Percentiles rank a stretch among this genome's conserved stretches.
Evolutionary conservation across 257 asterid species (phyloP).

Genomic region (Solanum etuberosum): DNA sequence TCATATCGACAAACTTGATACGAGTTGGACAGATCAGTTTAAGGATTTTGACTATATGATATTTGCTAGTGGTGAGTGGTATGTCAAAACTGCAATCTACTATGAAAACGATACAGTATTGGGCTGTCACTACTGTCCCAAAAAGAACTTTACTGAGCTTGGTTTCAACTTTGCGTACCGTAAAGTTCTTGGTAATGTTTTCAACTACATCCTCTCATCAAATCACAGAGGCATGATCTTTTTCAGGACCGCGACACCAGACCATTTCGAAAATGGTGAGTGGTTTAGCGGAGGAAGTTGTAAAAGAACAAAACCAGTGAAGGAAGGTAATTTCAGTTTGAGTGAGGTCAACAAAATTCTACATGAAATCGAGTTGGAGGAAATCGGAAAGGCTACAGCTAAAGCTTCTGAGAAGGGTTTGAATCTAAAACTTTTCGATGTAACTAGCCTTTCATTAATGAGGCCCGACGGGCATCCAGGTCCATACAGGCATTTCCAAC

Average conservation of each 20-base stretch:
- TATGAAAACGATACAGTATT: conserved; percentile 30
- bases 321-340: conserved; percentile 40
- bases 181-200: conserved; percentile 38
- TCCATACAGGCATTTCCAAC: conserved; percentile 53
- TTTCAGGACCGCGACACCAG: conserved; percentile 51
- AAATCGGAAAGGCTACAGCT: conserved; percentile 21
- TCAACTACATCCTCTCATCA: conserved; percentile 31
- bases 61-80: conserved; percentile 72
- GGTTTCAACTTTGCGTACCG: conserved; percentile 48
- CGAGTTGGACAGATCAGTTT: conserved; percentile 48
- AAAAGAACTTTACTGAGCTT: conserved; percentile 43
- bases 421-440: conserved; percentile 45
- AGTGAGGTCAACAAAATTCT: conserved; percentile 29
- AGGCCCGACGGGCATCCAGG: conserved; percentile 93
- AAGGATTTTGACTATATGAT: conserved; percentile 40
- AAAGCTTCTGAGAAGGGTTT: conserved; percentile 40
- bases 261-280: conserved; percentile 65
- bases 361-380: conserved; percentile 37
- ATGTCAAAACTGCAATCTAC: conserved; percentile 47
- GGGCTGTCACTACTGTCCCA: conserved; percentile 65
- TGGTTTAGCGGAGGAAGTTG: conserved; percentile 70
- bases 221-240: conserved; percentile 42
- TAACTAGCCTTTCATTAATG: conserved; percentile 42
- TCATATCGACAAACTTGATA: conserved; percentile 61
- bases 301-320: conserved; percentile 38